Base-by-base conservation (phyloP, 257 asterid species). In the Przewalskia tangutica region DNA sequence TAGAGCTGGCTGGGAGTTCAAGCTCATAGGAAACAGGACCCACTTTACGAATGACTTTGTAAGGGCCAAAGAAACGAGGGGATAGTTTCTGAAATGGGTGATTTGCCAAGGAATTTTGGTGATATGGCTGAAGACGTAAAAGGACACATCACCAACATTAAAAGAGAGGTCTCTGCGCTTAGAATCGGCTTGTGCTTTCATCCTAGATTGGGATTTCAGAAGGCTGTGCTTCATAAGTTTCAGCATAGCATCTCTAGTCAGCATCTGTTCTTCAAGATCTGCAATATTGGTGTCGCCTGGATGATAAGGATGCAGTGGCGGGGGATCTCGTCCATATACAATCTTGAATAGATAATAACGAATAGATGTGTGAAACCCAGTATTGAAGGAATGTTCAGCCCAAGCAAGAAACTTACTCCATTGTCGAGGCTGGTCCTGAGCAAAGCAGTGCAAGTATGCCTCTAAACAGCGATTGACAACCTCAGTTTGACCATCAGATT, bases 341-440 rank as follows among this genome's bases (percentile, higher is more conserved):
- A 68, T 40, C 46, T 7, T 23, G 54, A 81, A 81, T 10, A 79
- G 79, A 27, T 80, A 53, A 13, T 66, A 67, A 4, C 46, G 32
- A 0, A 20, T 81, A 5, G 80, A 51, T 16, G 84, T 50, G 40
- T 67, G 84, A 16, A 81, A 67, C 3, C 70, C 70, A 5, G 58
- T 81, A n/a, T 81, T 81, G 44, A 23, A 67, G 10, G 84, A 81
- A n/a, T 34, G 68, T 14, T 81, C 54, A 10, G 55, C 58, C 80
- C 83, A 66, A 12, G 79, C 7, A 16, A 81, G 79, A 46, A 46
- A 81, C 14, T 50, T 42, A 36, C 60, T 42, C 79, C 64, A 81
- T 4, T 63, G 6, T 20, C 2, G n/a, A 8, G 79, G 79, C 6
- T n/a, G n/a, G n/a, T n/a, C n/a, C n/a, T n/a, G n/a, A n/a, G n/a